Evolutionary conservation across 2,329 filamentous ascomycete species (phyloP), one percentile per base, ranked within the genome.

Genomic region (Mycocentrospora acerina): DNA sequence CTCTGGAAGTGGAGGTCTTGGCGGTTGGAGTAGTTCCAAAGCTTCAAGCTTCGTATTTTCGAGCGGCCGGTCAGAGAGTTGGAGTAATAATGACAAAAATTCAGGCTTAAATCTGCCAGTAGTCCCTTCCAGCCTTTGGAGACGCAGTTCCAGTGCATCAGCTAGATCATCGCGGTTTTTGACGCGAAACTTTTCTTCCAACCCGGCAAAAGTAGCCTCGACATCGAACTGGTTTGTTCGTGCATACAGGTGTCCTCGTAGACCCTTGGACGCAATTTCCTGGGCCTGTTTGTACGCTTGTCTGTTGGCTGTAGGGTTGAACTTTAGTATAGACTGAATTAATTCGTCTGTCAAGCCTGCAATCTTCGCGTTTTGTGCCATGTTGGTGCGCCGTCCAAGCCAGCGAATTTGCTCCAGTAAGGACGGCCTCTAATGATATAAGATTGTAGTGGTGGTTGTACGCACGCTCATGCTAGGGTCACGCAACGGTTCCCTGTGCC

Each of bases 131-230:
- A 95, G 67, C 43, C 82, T 78, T 26, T 77, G 69, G 11, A 89
- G 65, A 24, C 86, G 76, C 29, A 63, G 59, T 26, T 73, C 70
- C 24, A 90, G 70, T 5, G 82, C 83, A 60, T 90, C 83, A 10
- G 89, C 88, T 17, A 96, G 71, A 26, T 81, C 81, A 55, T 96
- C 90, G 46, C 87, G 82, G 58, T 86, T 84, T 32, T 88, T 77
- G 37, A 97, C 77, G 22, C 82, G 79, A 55, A 96, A 93, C 54
- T 91, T 90, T 70, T 97, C 93, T 51, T 90, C 84, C 3, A 96
- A 73, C 1, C 73, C 73, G 15, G 64, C 54, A 13, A 68, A 60
- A 24, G 53, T 65, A 3, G 65, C 51, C 28, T 64, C 60, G 19
- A 76, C 64, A n/a, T 72, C 70, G 53, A 76, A 76, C 35, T 74